Evolutionary conservation across 176 grass and related monocot species (phyloP).

Genomic region (Zea luxurians): DNA sequence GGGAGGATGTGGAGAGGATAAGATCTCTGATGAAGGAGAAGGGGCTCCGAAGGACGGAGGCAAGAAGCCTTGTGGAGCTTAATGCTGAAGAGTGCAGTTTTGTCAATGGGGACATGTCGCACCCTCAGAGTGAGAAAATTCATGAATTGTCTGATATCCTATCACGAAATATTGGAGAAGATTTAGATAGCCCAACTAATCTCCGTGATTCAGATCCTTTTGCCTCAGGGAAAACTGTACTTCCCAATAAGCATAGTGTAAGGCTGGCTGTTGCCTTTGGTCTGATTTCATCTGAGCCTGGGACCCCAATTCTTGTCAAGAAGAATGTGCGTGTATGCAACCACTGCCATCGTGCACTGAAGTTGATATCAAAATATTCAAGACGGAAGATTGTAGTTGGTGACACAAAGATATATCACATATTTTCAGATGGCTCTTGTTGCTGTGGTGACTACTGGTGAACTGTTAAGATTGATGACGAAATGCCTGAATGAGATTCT

Average conservation of each 20-base stretch:
- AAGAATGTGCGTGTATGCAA: slow-evolving; percentile 90
- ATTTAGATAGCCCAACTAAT: slow-evolving; percentile 5
- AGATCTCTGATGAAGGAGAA: slow-evolving; percentile 66
- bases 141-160: slow-evolving; percentile 64
- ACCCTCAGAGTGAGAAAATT: slow-evolving; percentile 48
- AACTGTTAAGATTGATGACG: slow-evolving; percentile 20
- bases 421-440: slow-evolving; percentile 78
- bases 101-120: slow-evolving; percentile 60
- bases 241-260: slow-evolving; percentile 66
- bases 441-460: slow-evolving; percentile 92
- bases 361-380: slow-evolving; percentile 66
- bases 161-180: slow-evolving; percentile 61
- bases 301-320: slow-evolving; percentile 72
- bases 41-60: slow-evolving; percentile 54
- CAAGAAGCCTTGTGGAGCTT: slow-evolving; percentile 67
- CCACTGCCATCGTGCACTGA: slow-evolving; percentile 74
- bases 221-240: slow-evolving; percentile 31
- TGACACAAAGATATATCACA: slow-evolving; percentile 71
- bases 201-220: slow-evolving; percentile 23
- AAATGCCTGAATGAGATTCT: not conserved
- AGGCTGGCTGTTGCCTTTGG: slow-evolving; percentile 72
- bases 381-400: slow-evolving; percentile 69
- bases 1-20: slow-evolving; percentile 63
- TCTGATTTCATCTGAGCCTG: slow-evolving; percentile 63
- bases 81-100: slow-evolving; percentile 52